Base-by-base conservation (phyloP, 2,329 filamentous ascomycete genomes). In the Fusarium sp. region DNA sequence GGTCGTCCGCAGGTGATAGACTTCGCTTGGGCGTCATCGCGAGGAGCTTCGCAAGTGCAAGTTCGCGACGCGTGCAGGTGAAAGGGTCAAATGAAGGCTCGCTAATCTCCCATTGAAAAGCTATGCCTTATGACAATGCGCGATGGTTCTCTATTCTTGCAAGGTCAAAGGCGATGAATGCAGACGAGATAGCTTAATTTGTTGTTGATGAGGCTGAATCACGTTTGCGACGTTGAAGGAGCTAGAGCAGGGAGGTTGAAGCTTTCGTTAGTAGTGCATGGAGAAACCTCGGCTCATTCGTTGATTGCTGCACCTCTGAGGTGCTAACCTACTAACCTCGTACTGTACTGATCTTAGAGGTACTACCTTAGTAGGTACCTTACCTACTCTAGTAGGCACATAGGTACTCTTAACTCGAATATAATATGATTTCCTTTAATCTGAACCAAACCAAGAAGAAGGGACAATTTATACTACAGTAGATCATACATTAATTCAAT, bases 1-100 rank as follows among this genome's bases (percentile, higher is more conserved):
- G 60, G 35, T 72, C 72, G 23, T 76, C 75, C 29, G 62, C 63
- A 10, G 75, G 72, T 11, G 77, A 74, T 35, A 78, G 69, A 31
- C 70, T 75, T 67, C 80, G 78, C 69, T 82, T 83, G 41, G 76
- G 77, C n/a, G 77, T 75, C 74, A 75, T 78, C 33, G 41, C 51
- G 45, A 62, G 31, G 21, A 36, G 40, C n/a, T 43, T 46, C 23
- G 33, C 37, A 29, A 29, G 40, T 27, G 31, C 27, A 23, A 23
- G 41, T 21, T 39, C 45, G 48, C 40, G 48, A 45, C 41, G 43
- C 53, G 52, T 57, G 33, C 10, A 43, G 29, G 18, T 21, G 40
- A 42, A 35, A 29, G 20, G 31, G 20, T 31, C 29, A 31, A 11
- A n/a, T 20, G 21, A 13, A 56, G 10, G 6, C 14, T 27, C 33